phyloP scores from a whole-genome alignment of 257 asterid genomes.

The Lantana camara region DNA sequence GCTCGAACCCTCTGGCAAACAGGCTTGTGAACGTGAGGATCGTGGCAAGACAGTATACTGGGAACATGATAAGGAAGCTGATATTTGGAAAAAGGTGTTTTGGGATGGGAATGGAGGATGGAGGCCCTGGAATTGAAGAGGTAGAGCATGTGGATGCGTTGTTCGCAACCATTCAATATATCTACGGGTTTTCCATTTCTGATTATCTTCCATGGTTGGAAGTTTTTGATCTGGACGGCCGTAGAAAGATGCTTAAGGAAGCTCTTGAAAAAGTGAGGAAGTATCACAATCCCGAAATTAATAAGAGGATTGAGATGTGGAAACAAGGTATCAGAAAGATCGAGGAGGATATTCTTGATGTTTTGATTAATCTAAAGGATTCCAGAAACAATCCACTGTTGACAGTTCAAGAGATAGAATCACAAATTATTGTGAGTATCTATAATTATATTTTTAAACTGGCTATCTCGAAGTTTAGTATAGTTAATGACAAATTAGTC shows the following conservation, averaged over 20 bases:
- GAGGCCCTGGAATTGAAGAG: slow-evolving; percentile 20
- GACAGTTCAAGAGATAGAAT: slow-evolving; percentile 23
- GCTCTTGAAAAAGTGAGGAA: slow-evolving; percentile 9
- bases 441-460: no score
- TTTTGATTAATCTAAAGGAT: slow-evolving; percentile 24
- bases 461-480: no score
- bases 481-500: no score
- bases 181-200: slow-evolving; percentile 9
- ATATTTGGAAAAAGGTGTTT: slow-evolving; percentile 18
- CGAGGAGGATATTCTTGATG: slow-evolving; percentile 31
- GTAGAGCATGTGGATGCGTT: slow-evolving; percentile 21
- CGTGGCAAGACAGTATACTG: slow-evolving; percentile 6
- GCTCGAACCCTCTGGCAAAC: not conserved
- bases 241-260: not conserved
- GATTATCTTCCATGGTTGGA: slow-evolving; percentile 6
- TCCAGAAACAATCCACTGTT: slow-evolving; percentile 9
- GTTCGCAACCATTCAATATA: not conserved
- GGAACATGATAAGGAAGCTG: slow-evolving; percentile 13
- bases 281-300: slow-evolving; percentile 22
- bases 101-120: slow-evolving; percentile 15
- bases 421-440: slow-evolving; percentile 9
- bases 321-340: slow-evolving; percentile 11
- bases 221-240: not conserved
- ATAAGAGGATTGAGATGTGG: slow-evolving; percentile 26
- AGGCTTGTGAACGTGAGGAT: slow-evolving; percentile 18